A percentile compares a stretch with the other conserved stretches of the same genome.
phyloP scores from a whole-genome alignment of 2,329 filamentous ascomycete species.

The Penicillium sp. region DNA sequence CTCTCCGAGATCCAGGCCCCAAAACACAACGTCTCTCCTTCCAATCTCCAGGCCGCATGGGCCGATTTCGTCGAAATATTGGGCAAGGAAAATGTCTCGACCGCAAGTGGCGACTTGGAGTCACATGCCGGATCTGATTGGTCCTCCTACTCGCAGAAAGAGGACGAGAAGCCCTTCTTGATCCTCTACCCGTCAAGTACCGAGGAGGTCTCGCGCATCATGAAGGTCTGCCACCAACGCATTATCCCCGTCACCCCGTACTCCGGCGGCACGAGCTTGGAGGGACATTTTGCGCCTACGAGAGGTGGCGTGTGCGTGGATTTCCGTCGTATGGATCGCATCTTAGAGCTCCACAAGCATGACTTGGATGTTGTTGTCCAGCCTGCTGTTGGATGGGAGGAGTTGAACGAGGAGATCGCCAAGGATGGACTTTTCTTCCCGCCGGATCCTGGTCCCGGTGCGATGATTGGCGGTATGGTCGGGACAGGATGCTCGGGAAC shows the following conservation, averaged over 20 bases:
- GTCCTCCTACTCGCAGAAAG: conserved; percentile 53
- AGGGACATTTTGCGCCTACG: conserved; percentile 84
- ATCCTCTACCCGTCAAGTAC: conserved; percentile 75
- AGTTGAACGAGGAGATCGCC: conserved; percentile 72
- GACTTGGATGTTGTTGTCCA: conserved; percentile 75
- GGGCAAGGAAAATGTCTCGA: conserved; percentile 62
- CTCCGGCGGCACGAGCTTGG: conserved; percentile 82
- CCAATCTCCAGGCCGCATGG: conserved; percentile 64
- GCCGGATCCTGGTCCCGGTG: conserved; percentile 84
- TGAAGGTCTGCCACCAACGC: conserved; percentile 81
- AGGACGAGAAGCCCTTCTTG: conserved; percentile 50
- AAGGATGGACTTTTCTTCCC: conserved; percentile 83
- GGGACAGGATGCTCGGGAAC: conserved; percentile 63
- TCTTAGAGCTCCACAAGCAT: conserved; percentile 72
- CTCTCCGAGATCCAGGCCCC: conserved; percentile 49
- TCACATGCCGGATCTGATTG: conserved; percentile 62
- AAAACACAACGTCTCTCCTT: conserved; percentile 54
- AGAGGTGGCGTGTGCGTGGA: conserved; percentile 81
- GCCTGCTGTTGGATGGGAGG: conserved; percentile 82
- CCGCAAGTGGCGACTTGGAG: conserved; percentile 52
- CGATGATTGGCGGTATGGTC: conserved; percentile 77
- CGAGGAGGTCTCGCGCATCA: conserved; percentile 78
- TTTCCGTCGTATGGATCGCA: conserved; percentile 79
- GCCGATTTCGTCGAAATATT: conserved; percentile 60
- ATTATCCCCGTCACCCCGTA: conserved; percentile 83